phyloP scores from a whole-genome alignment of 2,329 filamentous ascomycete genomes.

The Colletotrichum lindemuthianum region DNA sequence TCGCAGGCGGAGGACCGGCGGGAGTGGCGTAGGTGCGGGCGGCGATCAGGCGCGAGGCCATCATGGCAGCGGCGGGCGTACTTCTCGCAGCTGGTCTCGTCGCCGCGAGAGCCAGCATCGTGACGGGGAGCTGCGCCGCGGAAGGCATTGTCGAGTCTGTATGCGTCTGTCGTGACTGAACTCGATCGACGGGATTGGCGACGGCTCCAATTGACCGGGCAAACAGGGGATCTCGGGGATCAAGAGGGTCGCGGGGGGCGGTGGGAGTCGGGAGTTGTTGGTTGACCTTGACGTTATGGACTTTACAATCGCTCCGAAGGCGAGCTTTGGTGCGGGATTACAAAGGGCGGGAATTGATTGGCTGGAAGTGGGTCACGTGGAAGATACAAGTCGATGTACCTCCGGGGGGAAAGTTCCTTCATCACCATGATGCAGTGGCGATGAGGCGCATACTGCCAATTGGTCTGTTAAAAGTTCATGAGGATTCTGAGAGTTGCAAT shows the following conservation, averaged over 20 bases:
- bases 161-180: conserved; percentile 10
- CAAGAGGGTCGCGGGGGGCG: conserved; percentile 18
- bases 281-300: conserved; percentile 36
- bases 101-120: conserved; percentile 33
- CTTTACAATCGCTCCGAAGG: conserved; percentile 16
- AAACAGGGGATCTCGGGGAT: conserved; percentile 15
- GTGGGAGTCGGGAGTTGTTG: conserved; percentile 16
- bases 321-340: conserved; percentile 39
- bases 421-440: conserved; percentile 21
- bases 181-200: conserved; percentile 25
- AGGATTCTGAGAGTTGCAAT: fast-evolving
- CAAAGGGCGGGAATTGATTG: conserved; percentile 38
- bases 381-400: too few relatives aligned
- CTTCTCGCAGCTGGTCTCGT: conserved; percentile 32
- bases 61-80: conserved; percentile 22
- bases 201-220: conserved; percentile 32
- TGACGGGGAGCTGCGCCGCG: conserved; percentile 35
- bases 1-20: conserved; percentile 79
- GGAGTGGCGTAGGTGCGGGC: conserved; percentile 69
- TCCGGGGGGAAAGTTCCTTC: conserved; percentile 9
- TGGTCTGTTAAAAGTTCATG: neutral
- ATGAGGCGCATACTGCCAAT: neutral
- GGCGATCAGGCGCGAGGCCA: conserved; percentile 33
- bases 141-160: conserved; percentile 32
- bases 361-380: conserved; percentile 27